Conservation (phyloP, 192 early-diverging fungal species). For the Entomortierella parvispora region DNA sequence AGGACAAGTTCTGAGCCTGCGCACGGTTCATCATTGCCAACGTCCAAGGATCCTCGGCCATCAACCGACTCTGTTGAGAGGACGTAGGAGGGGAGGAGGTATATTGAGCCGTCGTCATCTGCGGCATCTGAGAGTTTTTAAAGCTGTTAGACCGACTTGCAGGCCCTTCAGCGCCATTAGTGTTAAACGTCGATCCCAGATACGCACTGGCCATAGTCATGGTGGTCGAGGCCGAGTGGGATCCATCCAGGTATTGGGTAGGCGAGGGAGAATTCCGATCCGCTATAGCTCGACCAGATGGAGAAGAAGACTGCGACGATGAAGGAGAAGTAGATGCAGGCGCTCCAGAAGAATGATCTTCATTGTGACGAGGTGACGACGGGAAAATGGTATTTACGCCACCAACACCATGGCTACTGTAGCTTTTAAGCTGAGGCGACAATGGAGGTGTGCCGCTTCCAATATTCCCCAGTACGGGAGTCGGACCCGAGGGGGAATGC, state of each 20-base stretch:
- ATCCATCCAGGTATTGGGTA: neutral
- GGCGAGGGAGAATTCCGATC: constrained; percentile 8
- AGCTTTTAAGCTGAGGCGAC: too few relatives aligned
- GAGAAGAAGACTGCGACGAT: too few relatives aligned
- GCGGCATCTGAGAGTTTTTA: neutral
- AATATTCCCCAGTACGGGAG: too few relatives aligned
- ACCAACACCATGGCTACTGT: too few relatives aligned
- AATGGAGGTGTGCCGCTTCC: too few relatives aligned
- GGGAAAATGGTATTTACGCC: neutral
- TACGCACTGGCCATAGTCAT: neutral
- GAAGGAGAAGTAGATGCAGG: neutral
- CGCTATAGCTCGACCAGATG: neutral
- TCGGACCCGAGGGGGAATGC: neutral
- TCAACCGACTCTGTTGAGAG: neutral
- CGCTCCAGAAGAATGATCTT: neutral
- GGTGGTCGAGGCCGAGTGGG: neutral
- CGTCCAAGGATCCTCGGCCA: neutral
- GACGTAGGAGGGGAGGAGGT: neutral
- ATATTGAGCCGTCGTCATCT: neutral
- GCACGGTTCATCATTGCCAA: neutral
- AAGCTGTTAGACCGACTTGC: constrained; percentile 1
- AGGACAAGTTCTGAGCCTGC: neutral
- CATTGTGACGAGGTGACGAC: neutral
- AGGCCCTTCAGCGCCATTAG: too few relatives aligned
- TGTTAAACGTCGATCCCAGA: neutral